Conservation (phyloP, 2,329 filamentous ascomycete species). For the Camillea tinctor region DNA sequence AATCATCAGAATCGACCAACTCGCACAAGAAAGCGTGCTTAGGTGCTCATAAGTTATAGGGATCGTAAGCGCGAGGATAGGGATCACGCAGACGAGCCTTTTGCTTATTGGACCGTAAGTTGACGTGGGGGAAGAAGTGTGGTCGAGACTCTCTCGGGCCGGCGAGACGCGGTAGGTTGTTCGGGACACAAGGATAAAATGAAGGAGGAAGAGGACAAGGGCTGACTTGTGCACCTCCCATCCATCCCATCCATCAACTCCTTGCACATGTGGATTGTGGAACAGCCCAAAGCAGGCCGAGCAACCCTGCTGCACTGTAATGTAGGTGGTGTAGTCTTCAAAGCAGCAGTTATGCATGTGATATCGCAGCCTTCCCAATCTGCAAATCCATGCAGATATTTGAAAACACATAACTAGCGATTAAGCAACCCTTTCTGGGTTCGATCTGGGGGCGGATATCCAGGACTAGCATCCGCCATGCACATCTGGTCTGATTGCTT, state of each 20-base stretch:
- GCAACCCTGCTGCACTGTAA: conserved; percentile 14
- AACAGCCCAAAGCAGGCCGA: background rate
- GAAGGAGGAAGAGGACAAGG: background rate
- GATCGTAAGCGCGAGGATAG: conserved; percentile 18
- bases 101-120: conserved; percentile 12
- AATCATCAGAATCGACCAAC: too few species aligned
- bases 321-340: background rate
- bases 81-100: background rate
- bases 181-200: conserved; percentile 12
- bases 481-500: background rate
- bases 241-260: conserved; percentile 8
- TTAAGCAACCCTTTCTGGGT: background rate
- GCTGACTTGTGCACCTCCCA: background rate
- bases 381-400: background rate
- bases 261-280: conserved; percentile 15
- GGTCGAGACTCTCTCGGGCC: conserved; percentile 25
- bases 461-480: background rate
- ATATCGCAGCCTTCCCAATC: background rate
- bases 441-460: background rate
- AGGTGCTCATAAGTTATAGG: conserved; percentile 3
- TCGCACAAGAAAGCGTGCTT: conserved; percentile 6
- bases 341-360: background rate
- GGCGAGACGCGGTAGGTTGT: conserved; percentile 9
- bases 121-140: conserved; percentile 17
- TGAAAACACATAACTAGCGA: background rate